These are phyloP conservation scores for Aspergillus affinis DNA, from an alignment of 495 filamentous ascomycete species.

Conservation along the genomic window DNA sequence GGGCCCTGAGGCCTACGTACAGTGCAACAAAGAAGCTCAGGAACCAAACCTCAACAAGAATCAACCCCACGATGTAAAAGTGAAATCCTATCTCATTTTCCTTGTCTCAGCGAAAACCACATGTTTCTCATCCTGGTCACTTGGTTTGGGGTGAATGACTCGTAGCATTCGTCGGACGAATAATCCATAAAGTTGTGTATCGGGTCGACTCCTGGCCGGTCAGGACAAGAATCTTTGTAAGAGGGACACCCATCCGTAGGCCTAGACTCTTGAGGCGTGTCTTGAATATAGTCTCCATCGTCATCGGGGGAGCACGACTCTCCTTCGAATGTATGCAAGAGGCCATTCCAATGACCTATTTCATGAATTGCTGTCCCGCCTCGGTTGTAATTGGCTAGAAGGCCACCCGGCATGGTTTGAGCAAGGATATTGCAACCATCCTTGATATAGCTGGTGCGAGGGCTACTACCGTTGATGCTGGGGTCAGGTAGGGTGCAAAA, in stretches of 20 bases:
- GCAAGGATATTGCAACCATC: constrained; percentile 57
- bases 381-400: constrained; percentile 43
- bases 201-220: constrained; percentile 43
- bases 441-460: constrained; percentile 39
- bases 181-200: constrained; percentile 60
- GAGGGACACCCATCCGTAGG: constrained; percentile 52
- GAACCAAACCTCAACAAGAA: too few relatives aligned
- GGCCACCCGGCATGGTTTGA: constrained; percentile 48
- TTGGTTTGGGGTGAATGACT: constrained; percentile 45
- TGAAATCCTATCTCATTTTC: constrained; percentile 28
- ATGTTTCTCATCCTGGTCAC: constrained; percentile 46
- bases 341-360: constrained; percentile 60
- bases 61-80: background rate
- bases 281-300: constrained; percentile 51
- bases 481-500: constrained; percentile 51
- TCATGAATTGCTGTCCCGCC: constrained; percentile 56
- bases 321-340: constrained; percentile 57
- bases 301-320: constrained; percentile 41
- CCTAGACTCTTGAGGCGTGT: constrained; percentile 51
- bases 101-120: constrained; percentile 43
- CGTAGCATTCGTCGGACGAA: constrained; percentile 54
- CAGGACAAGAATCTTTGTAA: constrained; percentile 48
- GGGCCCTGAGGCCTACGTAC: background rate
- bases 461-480: constrained; percentile 33
- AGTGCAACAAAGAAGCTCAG: background rate